These are phyloP conservation scores for Sapria himalayana DNA, from an alignment of 345 rosid genomes.

Conservation along the genomic window DNA sequence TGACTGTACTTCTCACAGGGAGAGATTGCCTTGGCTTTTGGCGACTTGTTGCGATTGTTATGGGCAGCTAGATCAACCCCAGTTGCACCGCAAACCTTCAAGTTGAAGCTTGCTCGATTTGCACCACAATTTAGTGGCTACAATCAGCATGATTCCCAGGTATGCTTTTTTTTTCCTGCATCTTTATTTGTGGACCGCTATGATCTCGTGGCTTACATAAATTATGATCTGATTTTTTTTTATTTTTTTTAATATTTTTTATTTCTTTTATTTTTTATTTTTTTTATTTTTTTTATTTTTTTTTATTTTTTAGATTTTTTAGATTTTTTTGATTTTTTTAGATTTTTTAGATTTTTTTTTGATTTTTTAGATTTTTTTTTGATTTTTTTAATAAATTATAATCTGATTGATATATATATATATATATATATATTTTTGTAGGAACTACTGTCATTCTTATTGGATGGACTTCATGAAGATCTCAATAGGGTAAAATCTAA, in stretches of 20 bases:
- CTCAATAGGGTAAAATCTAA: conserved; percentile 82
- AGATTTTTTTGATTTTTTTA: too few relatives aligned
- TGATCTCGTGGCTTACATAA: too few relatives aligned
- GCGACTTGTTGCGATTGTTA: conserved; percentile 69
- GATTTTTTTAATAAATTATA: too few relatives aligned
- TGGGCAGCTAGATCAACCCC: conserved; percentile 92
- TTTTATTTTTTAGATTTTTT: conserved; percentile 13
- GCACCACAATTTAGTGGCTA: conserved; percentile 92
- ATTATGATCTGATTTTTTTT: conserved; percentile 15
- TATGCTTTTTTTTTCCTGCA: too few relatives aligned
- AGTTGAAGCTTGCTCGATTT: conserved; percentile 86
- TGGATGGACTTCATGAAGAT: conserved; percentile 98
- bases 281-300: conserved; percentile 9
- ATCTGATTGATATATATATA: too few relatives aligned
- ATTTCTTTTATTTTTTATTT: conserved; percentile 10
- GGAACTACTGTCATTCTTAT: conserved; percentile 87
- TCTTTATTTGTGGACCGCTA: too few relatives aligned
- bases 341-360: neutral
- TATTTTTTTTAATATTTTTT: conserved; percentile 8
- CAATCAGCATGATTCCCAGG: conserved; percentile 99
- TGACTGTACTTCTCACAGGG: too few relatives aligned
- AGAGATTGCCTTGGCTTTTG: conserved; percentile 87
- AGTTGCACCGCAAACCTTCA: conserved; percentile 70
- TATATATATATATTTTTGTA: too few relatives aligned
- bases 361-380: too few relatives aligned